These are phyloP conservation scores for Dorcoceras hygrometricum DNA, from an alignment of 257 asterid genomes.

Conservation along the genomic window DNA sequence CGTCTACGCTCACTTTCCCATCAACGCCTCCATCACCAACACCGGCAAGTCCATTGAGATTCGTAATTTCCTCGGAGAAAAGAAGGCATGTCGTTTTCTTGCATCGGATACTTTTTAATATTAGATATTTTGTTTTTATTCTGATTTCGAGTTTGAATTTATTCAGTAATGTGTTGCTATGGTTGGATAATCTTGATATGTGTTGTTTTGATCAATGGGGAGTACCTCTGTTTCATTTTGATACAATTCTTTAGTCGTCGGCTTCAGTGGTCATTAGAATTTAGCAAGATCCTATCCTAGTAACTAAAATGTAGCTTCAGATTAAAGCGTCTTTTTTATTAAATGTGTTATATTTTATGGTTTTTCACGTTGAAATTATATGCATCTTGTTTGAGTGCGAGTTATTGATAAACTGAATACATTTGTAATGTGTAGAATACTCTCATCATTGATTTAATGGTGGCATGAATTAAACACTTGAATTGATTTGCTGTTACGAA, in stretches of 20 bases:
- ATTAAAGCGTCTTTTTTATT: background rate
- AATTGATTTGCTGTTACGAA: background rate
- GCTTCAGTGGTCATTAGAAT: background rate
- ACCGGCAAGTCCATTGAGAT: slow-evolving; percentile 63
- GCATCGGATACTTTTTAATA: background rate
- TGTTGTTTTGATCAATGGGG: background rate
- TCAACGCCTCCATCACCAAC: slow-evolving; percentile 62
- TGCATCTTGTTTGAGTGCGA: background rate
- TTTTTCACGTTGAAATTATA: background rate
- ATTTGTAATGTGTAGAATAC: background rate
- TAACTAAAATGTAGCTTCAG: background rate
- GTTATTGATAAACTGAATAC: background rate
- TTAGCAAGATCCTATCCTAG: background rate
- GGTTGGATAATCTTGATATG: background rate
- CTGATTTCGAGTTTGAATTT: background rate
- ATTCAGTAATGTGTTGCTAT: background rate
- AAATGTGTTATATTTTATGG: background rate
- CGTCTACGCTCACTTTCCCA: slow-evolving; percentile 83
- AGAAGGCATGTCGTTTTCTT: slow-evolving; percentile 40
- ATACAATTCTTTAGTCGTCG: background rate
- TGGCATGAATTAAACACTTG: background rate
- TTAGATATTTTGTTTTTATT: background rate
- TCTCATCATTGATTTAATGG: background rate
- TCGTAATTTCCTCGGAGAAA: slow-evolving; percentile 85
- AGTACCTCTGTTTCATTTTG: background rate